Base-by-base conservation (phyloP, 108 stramenopile species). In the Nitzschia palea region DNA sequence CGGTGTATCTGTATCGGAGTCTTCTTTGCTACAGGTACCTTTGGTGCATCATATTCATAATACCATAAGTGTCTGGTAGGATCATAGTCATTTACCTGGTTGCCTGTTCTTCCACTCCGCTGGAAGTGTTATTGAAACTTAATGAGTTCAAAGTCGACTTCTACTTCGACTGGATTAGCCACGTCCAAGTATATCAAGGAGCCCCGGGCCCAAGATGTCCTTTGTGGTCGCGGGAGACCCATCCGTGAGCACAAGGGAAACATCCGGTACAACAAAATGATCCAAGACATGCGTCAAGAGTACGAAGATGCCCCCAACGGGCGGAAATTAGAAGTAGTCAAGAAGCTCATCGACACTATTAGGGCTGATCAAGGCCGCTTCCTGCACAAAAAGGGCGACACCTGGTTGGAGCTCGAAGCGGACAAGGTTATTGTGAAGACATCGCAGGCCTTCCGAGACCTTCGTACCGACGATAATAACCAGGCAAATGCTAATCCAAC, bases 381-480 rank as follows among this genome's bases (percentile, higher is more conserved):
- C 25, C 33, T 69, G 47, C 54, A 55, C 43, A 68, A 68, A 53
- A 56, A 56, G 17, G 27, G 45, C 22, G 52, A 40, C 12, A 31
- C 18, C 23, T 26, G 57, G 68, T 1, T 35, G 2, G 68, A 69
- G 9, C 15, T 69, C n/a, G 68, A 45, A 18, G 42, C 33, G 4
- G 68, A 59, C 17, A 36, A 55, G 30, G 68, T 57, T 8, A 30
- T 59, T 43, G 43, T 33, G 44, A 69, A 69, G 31, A 59, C 57
- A 40, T 35, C 68, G 4, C 68, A 69, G 31, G 68, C 57, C 1
- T 69, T 69, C 35, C 68, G 68, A 23, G 68, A 69, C 68, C 34
- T 69, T 35, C 32, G 48, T 14, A 57, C 35, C 22, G 42, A 55
- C 22, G 30, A 59, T 17, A 18, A 5, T 5, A 18, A 18, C 18